Evolutionary conservation across 805 yeast species (phyloP).

Genomic region (Metschnikowia hibisci): DNA sequence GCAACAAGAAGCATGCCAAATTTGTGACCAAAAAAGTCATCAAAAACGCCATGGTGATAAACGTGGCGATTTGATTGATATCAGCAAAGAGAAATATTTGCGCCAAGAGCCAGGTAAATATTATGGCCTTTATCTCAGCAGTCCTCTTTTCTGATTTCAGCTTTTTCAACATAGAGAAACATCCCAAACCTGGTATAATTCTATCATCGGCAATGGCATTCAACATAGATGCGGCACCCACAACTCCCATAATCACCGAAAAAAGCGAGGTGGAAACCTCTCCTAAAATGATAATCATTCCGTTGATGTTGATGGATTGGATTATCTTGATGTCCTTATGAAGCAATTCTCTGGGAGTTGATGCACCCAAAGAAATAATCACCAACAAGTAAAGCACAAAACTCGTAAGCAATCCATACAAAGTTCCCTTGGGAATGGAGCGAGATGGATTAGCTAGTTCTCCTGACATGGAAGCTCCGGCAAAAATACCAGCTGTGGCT

Average conservation of each 20-base stretch:
- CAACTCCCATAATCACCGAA: constrained; percentile 91
- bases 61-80: constrained; percentile 89
- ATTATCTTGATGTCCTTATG: constrained; percentile 79
- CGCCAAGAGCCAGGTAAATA: constrained; percentile 76
- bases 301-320: constrained; percentile 72
- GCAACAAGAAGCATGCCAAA: constrained; percentile 84
- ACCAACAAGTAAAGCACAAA: constrained; percentile 76
- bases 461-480: constrained; percentile 99
- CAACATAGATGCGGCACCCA: constrained; percentile 89
- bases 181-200: constrained; percentile 73
- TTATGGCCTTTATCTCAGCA: constrained; percentile 63
- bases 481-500: constrained; percentile 97
- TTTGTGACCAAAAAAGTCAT: constrained; percentile 96
- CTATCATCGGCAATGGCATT: constrained; percentile 89
- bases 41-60: constrained; percentile 94
- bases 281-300: constrained; percentile 72
- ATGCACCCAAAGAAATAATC: constrained; percentile 70
- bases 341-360: constrained; percentile 77
- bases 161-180: constrained; percentile 42
- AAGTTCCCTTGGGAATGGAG: constrained; percentile 91
- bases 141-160: constrained; percentile 41
- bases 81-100: constrained; percentile 86
- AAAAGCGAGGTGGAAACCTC: constrained; percentile 88
- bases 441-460: constrained; percentile 81
- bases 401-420: constrained; percentile 76